Percentiles rank a stretch among this genome's conserved stretches.
Evolutionary conservation across 2,329 filamentous ascomycete genomes (phyloP).

Genomic region (Exserohilum turcica): DNA sequence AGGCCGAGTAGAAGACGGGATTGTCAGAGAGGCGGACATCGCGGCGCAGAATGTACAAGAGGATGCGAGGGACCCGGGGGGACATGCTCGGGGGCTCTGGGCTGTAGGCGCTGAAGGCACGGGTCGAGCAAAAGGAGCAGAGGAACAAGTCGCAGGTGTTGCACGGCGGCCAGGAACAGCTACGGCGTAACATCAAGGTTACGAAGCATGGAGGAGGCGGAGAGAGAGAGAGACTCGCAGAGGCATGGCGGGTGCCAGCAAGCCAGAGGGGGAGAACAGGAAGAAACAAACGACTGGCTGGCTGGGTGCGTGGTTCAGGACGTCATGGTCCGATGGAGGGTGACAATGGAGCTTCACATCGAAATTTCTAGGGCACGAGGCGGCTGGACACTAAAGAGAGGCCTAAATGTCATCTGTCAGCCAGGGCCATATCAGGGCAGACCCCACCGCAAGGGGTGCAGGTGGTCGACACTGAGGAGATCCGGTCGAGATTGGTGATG

Average conservation of each 20-base stretch:
- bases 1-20: constrained; percentile 67
- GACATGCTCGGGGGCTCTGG: constrained; percentile 28
- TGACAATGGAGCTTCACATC: constrained; percentile 26
- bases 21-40: constrained; percentile 78
- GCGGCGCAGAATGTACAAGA: constrained; percentile 73
- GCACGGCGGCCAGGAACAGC: constrained; percentile 38
- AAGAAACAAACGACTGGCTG: neutral
- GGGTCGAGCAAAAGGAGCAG: constrained; percentile 32
- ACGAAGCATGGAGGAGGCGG: constrained; percentile 19
- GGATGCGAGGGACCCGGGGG: constrained; percentile 49
- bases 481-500: constrained; percentile 31
- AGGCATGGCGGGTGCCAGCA: constrained; percentile 28
- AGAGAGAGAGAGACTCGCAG: constrained; percentile 8
- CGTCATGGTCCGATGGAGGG: constrained; percentile 29
- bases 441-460: constrained; percentile 23
- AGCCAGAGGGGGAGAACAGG: constrained; percentile 6
- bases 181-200: constrained; percentile 41
- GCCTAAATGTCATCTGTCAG: constrained; percentile 35
- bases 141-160: constrained; percentile 33
- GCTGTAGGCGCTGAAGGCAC: constrained; percentile 17
- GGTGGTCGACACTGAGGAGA: constrained; percentile 34
- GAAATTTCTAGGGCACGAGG: constrained; percentile 30
- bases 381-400: constrained; percentile 27
- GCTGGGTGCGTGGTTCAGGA: constrained; percentile 2
- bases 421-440: constrained; percentile 27